Evolutionary conservation across 495 filamentous ascomycete genomes (phyloP), one percentile per base, ranked within the genome.

Genomic region (Penicillium daleae): DNA sequence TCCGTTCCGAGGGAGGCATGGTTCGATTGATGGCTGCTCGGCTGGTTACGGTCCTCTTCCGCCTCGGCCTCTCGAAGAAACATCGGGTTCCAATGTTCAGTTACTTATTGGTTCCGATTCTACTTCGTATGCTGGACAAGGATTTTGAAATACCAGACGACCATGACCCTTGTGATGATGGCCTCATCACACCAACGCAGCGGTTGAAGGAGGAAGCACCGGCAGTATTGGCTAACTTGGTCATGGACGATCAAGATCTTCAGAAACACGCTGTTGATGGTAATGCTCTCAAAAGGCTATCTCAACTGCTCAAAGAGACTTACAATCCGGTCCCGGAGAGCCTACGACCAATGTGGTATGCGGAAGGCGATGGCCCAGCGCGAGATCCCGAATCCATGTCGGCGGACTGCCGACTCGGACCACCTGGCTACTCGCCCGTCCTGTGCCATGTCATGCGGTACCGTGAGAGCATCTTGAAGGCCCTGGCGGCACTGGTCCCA

Each of bases 191-290:
- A 6, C 66, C 71, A 9, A 73, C 71, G 15, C 69, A 74, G 29
- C 61, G 71, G 24, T 80, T 91, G 40, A 81, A 87, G 60, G 92
- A 95, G 71, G 85, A 87, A 61, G 83, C 90, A 6, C 90, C 92
- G 2, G 82, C 84, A 2, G 82, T 96, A 21, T 78, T 98, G 44
- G 92, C 92, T 26, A 86, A 86, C 37, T 77, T 98, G 31, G 86
- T 96, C 9, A 87, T 87, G 27, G 91, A 93, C 65, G 91, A 87
- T 68, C 80, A 86, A 51, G 80, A 84, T 35, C 75, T 97, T 54
- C 93, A 97, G 74, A 90, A 87, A 63, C 88, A 92, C 49, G 92
- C 92, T 1, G 87, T 88, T 44, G 92, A 97, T 56, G 92, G 89
- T 55, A 83, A 84, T 55, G 88, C 86, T 6, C 86, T 97, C 48